A percentile compares a stretch with the other conserved stretches of the same genome.
Conservation (phyloP, 2,329 filamentous ascomycete genomes). For the Chaetothyriales sp. region DNA sequence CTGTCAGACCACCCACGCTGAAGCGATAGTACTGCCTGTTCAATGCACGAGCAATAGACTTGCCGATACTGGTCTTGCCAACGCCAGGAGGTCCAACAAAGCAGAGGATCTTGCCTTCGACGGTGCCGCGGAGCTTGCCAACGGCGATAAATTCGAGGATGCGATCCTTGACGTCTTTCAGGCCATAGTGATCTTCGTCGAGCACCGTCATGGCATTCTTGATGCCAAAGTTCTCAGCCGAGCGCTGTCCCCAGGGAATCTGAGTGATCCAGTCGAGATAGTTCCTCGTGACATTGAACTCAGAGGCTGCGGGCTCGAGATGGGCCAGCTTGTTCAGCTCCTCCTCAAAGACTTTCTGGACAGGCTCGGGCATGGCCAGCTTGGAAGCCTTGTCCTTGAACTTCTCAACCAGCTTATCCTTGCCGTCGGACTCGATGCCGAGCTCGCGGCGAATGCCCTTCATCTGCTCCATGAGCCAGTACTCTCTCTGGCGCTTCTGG, state of each 20-base stretch:
- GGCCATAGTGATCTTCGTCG: slow-evolving; percentile 89
- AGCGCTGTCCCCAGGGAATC: slow-evolving; percentile 91
- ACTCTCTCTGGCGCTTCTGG: slow-evolving; percentile 90
- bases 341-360: slow-evolving; percentile 95
- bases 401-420: slow-evolving; percentile 93
- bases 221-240: slow-evolving; percentile 92
- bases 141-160: slow-evolving; percentile 98
- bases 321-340: slow-evolving; percentile 95
- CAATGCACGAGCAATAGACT: slow-evolving; percentile 86
- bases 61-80: slow-evolving; percentile 96
- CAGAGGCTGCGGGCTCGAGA: slow-evolving; percentile 84
- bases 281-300: slow-evolving; percentile 97
- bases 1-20: slow-evolving; percentile 88
- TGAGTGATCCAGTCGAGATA: slow-evolving; percentile 98
- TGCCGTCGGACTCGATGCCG: slow-evolving; percentile 92
- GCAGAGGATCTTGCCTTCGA: slow-evolving; percentile 96
- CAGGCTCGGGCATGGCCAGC: slow-evolving; percentile 88
- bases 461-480: slow-evolving; percentile 99
- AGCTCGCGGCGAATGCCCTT: slow-evolving; percentile 93
- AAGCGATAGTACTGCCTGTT: slow-evolving; percentile 97
- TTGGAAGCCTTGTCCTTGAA: slow-evolving; percentile 92
- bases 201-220: slow-evolving; percentile 77
- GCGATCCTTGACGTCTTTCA: slow-evolving; percentile 96
- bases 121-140: slow-evolving; percentile 87
- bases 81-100: slow-evolving; percentile 95